Conservation (phyloP, 306 rosid genomes). For the Oxytropis ochrocephala region DNA sequence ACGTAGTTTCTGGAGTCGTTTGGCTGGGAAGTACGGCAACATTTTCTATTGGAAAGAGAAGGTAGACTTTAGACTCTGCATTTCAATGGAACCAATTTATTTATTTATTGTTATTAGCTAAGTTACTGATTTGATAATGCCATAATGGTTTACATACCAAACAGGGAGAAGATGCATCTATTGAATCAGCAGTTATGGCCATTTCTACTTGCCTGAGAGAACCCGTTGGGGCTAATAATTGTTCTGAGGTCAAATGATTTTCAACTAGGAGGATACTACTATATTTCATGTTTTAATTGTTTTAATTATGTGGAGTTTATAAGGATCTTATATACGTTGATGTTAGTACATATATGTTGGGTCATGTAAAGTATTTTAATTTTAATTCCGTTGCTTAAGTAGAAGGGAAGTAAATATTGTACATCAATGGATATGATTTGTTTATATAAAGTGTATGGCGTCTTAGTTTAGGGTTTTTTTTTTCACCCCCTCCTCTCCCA, state of each 20-base stretch:
- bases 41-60: slow-evolving; percentile 96
- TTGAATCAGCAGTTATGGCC: slow-evolving; percentile 90
- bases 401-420: neutral
- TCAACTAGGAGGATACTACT: neutral
- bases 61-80: slow-evolving; percentile 27
- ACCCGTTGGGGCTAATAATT: slow-evolving; percentile 73
- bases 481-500: no score
- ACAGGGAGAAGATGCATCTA: slow-evolving; percentile 93
- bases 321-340: slow-evolving; percentile 1
- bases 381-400: neutral
- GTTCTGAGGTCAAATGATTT: slow-evolving; percentile 75
- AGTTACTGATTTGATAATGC: neutral
- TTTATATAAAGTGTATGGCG: neutral
- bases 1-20: slow-evolving; percentile 94
- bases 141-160: slow-evolving; percentile 13
- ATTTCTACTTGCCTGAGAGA: slow-evolving; percentile 87
- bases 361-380: slow-evolving; percentile 9
- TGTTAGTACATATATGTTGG: slow-evolving; percentile 7
- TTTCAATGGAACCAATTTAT: neutral
- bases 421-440: slow-evolving; percentile 1
- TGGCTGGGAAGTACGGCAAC: slow-evolving; percentile 92
- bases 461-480: neutral
- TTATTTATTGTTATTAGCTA: neutral
- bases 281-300: neutral
- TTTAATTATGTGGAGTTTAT: slow-evolving; percentile 2